A percentile compares a stretch with the other conserved stretches of the same genome.
Conservation (phyloP, 2,329 filamentous ascomycete genomes). For the Coniochaeta sp. region DNA sequence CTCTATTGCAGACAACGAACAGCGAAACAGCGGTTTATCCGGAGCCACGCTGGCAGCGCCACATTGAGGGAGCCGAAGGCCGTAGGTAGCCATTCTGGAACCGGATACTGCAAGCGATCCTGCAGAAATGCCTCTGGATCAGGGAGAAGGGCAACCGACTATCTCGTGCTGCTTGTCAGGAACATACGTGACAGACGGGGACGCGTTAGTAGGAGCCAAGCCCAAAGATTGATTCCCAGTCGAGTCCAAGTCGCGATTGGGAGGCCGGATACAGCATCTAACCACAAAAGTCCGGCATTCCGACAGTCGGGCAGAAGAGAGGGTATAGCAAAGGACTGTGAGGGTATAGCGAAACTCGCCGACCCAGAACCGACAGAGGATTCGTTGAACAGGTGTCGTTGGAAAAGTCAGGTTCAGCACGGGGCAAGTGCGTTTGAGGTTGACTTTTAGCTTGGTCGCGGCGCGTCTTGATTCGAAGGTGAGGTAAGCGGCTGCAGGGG, state of each 20-base stretch:
- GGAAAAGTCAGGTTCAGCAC: constrained; percentile 22
- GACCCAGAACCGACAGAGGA: constrained; percentile 4
- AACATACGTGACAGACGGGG: neutral
- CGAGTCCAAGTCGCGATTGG: neutral
- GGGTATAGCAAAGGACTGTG: neutral
- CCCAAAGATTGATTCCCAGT: neutral
- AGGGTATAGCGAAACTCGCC: constrained; percentile 2
- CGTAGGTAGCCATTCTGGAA: neutral
- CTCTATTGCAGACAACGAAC: neutral
- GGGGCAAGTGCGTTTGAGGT: constrained; percentile 30
- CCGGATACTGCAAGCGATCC: neutral
- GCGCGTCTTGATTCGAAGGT: constrained; percentile 19
- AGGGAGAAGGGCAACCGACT: neutral
- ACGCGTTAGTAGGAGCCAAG: neutral
- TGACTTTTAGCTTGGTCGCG: constrained; percentile 24
- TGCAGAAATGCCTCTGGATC: neutral
- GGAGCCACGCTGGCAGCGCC: neutral
- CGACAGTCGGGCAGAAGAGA: neutral
- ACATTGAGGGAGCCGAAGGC: neutral
- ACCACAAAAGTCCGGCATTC: neutral
- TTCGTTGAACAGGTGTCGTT: constrained; percentile 20
- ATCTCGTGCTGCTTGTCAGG: neutral
- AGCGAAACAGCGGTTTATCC: neutral
- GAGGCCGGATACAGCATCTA: neutral
- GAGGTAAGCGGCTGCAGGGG: constrained; percentile 16